phyloP scores from a whole-genome alignment of 2,329 filamentous ascomycete genomes.

The Coniochaeta prunicola region DNA sequence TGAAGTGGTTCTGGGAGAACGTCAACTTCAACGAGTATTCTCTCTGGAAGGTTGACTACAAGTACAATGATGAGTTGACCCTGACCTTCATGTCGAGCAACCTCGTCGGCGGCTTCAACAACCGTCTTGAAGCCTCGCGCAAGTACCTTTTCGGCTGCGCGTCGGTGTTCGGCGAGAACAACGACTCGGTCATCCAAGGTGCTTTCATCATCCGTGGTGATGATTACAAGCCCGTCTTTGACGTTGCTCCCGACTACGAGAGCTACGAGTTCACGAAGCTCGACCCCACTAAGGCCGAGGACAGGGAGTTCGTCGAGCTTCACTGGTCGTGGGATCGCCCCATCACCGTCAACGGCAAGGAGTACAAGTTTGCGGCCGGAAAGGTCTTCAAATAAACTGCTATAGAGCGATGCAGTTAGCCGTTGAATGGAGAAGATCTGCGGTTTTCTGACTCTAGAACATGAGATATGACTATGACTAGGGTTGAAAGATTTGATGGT shows the following conservation, averaged over 20 bases:
- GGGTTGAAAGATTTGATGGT: not conserved
- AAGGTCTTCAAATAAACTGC: slow-evolving; percentile 95
- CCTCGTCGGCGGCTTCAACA: slow-evolving; percentile 96
- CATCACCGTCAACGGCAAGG: slow-evolving; percentile 74
- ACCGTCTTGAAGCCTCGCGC: slow-evolving; percentile 91
- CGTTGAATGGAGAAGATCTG: not conserved
- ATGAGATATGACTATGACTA: slow-evolving; percentile 19
- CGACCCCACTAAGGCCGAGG: slow-evolving; percentile 76
- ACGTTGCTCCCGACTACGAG: slow-evolving; percentile 95
- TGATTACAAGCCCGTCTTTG: slow-evolving; percentile 78
- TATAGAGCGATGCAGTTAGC: not conserved
- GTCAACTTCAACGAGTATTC: slow-evolving; percentile 93
- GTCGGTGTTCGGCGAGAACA: slow-evolving; percentile 83
- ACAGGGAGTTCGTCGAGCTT: slow-evolving; percentile 78
- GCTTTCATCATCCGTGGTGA: slow-evolving; percentile 93
- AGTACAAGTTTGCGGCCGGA: slow-evolving; percentile 79
- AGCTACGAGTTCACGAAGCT: slow-evolving; percentile 97
- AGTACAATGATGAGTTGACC: slow-evolving; percentile 98
- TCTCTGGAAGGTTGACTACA: slow-evolving; percentile 90
- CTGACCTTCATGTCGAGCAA: slow-evolving; percentile 99
- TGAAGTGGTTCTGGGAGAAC: slow-evolving; percentile 99
- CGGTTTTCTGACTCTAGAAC: slow-evolving; percentile 1
- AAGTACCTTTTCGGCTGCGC: slow-evolving; percentile 94
- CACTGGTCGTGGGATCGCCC: slow-evolving; percentile 92
- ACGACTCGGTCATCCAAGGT: slow-evolving; percentile 86